These are phyloP conservation scores for Kuraishia hungarica DNA, from an alignment of 805 yeast genomes.

Conservation along the genomic window DNA sequence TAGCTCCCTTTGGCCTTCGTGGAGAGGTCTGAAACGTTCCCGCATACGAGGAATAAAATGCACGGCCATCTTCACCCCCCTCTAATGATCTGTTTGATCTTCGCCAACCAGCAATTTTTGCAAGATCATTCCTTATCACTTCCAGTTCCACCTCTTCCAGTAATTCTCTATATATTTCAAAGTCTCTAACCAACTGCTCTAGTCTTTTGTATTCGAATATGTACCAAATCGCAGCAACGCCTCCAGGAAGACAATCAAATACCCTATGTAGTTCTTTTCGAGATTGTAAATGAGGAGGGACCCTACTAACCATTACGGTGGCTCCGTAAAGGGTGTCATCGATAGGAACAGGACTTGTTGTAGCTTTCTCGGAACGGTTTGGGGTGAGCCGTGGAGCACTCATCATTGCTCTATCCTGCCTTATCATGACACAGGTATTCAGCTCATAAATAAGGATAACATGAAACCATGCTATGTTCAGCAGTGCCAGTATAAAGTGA, in stretches of 20 bases:
- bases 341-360: not conserved
- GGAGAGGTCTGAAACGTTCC: not conserved
- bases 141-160: constrained; percentile 33
- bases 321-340: constrained; percentile 15
- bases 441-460: constrained; percentile 49
- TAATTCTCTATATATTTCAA: constrained; percentile 17
- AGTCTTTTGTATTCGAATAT: constrained; percentile 36
- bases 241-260: constrained; percentile 40
- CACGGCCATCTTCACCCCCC: not conserved
- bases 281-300: constrained; percentile 28
- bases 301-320: constrained; percentile 33
- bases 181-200: constrained; percentile 19
- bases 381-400: not conserved
- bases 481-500: constrained; percentile 53
- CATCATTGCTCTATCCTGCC: constrained; percentile 23
- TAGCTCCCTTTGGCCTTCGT: not conserved
- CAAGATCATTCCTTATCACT: constrained; percentile 22
- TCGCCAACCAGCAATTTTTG: not conserved
- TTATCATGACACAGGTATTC: constrained; percentile 35
- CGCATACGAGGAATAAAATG: not conserved
- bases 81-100: not conserved
- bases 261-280: constrained; percentile 16
- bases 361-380: not conserved
- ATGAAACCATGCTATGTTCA: constrained; percentile 51
- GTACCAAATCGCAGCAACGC: constrained; percentile 52